Evolutionary conservation across 805 yeast species (phyloP).

Genomic region (Ogataea zsoltii): DNA sequence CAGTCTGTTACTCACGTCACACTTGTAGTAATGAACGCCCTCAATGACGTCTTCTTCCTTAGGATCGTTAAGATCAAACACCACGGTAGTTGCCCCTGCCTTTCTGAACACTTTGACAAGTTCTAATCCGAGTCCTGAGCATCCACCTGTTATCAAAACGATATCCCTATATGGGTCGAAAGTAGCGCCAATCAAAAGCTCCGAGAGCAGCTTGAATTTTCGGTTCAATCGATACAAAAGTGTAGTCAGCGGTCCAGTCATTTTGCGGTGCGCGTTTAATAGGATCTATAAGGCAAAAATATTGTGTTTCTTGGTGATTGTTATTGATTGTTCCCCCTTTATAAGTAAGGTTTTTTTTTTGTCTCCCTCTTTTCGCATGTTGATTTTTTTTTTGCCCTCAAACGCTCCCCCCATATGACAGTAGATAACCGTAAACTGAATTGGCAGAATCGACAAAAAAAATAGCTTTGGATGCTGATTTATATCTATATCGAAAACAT

Average conservation of each 20-base stretch:
- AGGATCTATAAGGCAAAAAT: no score
- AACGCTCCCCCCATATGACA: not conserved
- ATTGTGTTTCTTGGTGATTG: no score
- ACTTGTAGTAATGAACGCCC: constrained; percentile 55
- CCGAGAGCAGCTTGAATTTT: constrained; percentile 35
- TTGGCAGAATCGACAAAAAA: constrained; percentile 1
- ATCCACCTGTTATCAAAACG: constrained; percentile 82
- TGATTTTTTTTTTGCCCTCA: not conserved
- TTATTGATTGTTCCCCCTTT: no score
- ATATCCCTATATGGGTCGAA: constrained; percentile 58
- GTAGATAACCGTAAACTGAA: not conserved
- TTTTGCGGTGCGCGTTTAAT: constrained; percentile 2
- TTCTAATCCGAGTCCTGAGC: constrained; percentile 74
- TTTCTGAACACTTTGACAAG: constrained; percentile 48
- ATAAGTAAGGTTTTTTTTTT: not conserved
- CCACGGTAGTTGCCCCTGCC: constrained; percentile 54
- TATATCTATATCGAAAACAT: no score
- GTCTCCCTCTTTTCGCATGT: not conserved
- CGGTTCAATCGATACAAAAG: constrained; percentile 29
- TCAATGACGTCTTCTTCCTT: constrained; percentile 31
- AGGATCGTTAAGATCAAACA: constrained; percentile 61
- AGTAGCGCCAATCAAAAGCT: constrained; percentile 48
- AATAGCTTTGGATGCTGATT: no score
- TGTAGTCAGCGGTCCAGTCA: constrained; percentile 33
- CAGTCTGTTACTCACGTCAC: constrained; percentile 65